A percentile compares a stretch with the other conserved stretches of the same genome.
Conservation (phyloP, 805 yeast genomes). For the Candida ulmi region DNA sequence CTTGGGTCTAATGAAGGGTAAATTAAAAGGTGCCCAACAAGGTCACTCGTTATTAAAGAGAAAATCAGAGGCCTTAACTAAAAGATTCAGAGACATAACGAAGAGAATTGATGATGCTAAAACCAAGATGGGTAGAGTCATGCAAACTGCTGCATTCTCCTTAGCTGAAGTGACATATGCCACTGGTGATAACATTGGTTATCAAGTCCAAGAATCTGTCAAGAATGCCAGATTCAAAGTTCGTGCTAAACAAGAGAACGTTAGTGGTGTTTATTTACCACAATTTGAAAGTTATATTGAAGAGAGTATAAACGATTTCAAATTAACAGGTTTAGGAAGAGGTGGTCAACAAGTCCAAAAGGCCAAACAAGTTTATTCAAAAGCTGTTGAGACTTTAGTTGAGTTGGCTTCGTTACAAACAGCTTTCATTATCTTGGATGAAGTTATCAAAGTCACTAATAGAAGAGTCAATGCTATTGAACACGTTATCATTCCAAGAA, state of each 20-base stretch:
- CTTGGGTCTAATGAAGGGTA: constrained; percentile 87
- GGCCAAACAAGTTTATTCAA: constrained; percentile 89
- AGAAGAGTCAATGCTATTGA: constrained; percentile 98
- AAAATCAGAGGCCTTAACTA: constrained; percentile 94
- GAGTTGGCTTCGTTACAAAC: constrained; percentile 95
- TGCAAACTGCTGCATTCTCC: constrained; percentile 98
- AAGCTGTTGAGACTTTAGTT: constrained; percentile 94
- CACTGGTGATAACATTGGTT: constrained; percentile 92
- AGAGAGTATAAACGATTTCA: constrained; percentile 86
- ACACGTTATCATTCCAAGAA: constrained; percentile 95
- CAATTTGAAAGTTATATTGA: constrained; percentile 84
- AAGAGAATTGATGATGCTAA: constrained; percentile 91
- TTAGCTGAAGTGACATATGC: constrained; percentile 97
- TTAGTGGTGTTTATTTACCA: constrained; percentile 91
- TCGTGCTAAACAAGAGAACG: constrained; percentile 90
- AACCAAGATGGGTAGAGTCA: constrained; percentile 95
- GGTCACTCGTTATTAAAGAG: constrained; percentile 92
- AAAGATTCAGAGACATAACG: constrained; percentile 93
- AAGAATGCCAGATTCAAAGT: constrained; percentile 87
- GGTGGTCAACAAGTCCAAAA: constrained; percentile 98
- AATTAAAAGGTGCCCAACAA: constrained; percentile 94
- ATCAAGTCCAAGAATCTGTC: constrained; percentile 93
- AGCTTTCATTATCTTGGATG: constrained; percentile 93
- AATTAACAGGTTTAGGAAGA: constrained; percentile 93
- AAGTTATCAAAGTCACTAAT: constrained; percentile 95